Percentiles rank a stretch among this genome's conserved stretches.
phyloP scores from a whole-genome alignment of 495 filamentous ascomycete genomes.

The Astrocystis sublimbata region DNA sequence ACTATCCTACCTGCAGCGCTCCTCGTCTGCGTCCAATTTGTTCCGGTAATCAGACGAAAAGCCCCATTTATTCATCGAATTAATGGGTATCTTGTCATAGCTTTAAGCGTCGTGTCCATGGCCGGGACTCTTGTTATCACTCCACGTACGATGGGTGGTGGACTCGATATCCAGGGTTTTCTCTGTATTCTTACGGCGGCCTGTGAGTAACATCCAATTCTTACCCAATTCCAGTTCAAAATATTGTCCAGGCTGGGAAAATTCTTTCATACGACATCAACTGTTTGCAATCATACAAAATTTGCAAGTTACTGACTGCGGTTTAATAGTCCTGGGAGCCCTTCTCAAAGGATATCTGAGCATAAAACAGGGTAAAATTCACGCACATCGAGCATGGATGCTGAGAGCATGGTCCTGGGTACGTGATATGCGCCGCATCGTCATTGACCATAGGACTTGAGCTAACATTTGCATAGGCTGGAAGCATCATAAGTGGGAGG shows the following conservation, averaged over 20 bases:
- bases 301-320: background rate
- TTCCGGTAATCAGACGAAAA: conserved; percentile 52
- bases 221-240: too few species aligned
- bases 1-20: conserved; percentile 49
- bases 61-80: conserved; percentile 51
- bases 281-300: background rate
- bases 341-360: conserved; percentile 49
- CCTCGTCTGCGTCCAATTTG: conserved; percentile 53
- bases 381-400: conserved; percentile 62
- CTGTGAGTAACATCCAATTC: conserved; percentile 6
- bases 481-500: conserved; percentile 52
- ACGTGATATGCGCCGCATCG: conserved; percentile 15
- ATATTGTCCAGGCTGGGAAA: too few species aligned
- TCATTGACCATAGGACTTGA: background rate
- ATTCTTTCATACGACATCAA: too few species aligned
- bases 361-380: conserved; percentile 55
- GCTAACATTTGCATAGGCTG: conserved; percentile 23
- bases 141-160: conserved; percentile 47
- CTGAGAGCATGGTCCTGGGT: conserved; percentile 50
- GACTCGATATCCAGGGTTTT: conserved; percentile 38
- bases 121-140: conserved; percentile 49
- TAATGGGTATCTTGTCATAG: conserved; percentile 53
- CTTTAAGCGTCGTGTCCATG: conserved; percentile 43
- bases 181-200: conserved; percentile 41
- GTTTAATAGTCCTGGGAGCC: conserved; percentile 23